phyloP scores from a whole-genome alignment of 2,329 filamentous ascomycete genomes.

The Geosmithia morbida region DNA sequence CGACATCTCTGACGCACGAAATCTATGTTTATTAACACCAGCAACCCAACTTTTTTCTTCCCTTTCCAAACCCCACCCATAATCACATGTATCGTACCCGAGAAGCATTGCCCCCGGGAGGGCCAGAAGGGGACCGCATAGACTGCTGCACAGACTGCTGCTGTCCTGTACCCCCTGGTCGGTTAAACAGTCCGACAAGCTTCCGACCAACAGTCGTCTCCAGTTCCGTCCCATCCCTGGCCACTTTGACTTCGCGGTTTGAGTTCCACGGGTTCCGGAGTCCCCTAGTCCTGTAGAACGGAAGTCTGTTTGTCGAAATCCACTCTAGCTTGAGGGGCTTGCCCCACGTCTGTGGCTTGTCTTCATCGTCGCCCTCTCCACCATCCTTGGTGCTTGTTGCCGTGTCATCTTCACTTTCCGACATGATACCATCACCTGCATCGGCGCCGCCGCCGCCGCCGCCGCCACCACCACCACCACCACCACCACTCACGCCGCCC shows the following conservation, averaged over 20 bases:
- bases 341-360: conserved; percentile 57
- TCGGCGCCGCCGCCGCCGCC: conserved; percentile 34
- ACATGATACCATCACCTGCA: conserved; percentile 22
- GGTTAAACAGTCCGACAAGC: conserved; percentile 67
- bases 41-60: too few relatives aligned
- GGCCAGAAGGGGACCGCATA: conserved; percentile 4
- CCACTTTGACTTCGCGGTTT: conserved; percentile 91
- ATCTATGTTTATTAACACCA: too few relatives aligned
- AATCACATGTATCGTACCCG: conserved; percentile 3
- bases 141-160: not conserved
- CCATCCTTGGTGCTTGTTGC: conserved; percentile 12
- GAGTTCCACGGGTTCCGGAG: conserved; percentile 90
- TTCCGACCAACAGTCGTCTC: conserved; percentile 69
- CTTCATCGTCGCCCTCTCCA: conserved; percentile 23
- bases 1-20: too few relatives aligned
- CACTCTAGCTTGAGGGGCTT: conserved; percentile 87
- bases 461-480: conserved; percentile 33
- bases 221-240: conserved; percentile 83
- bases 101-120: conserved; percentile 15
- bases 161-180: conserved; percentile 21
- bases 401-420: conserved; percentile 13
- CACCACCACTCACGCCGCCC: conserved; percentile 28
- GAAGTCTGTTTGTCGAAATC: conserved; percentile 69
- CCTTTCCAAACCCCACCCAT: too few relatives aligned
- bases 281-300: conserved; percentile 79